A percentile compares a stretch with the other conserved stretches of the same genome.
Conservation (phyloP, 2,329 filamentous ascomycete genomes). For the Aspergillus costaricaensis region DNA sequence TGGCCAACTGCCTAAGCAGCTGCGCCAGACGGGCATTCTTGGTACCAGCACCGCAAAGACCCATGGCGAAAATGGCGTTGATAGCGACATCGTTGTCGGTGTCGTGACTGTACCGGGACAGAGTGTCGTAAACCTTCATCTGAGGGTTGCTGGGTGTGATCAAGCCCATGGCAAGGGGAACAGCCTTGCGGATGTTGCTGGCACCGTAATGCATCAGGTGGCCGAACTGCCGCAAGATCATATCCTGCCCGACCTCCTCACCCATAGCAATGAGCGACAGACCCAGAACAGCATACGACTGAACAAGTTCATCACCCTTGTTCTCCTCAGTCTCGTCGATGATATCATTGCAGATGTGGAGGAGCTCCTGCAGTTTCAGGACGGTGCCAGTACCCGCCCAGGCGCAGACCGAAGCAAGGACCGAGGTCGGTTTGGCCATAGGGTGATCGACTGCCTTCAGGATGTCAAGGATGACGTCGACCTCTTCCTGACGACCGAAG, state of each 20-base stretch:
- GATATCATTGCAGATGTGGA: conserved; percentile 97
- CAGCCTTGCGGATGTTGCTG: conserved; percentile 92
- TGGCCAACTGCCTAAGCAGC: conserved; percentile 88
- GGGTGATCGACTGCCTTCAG: conserved; percentile 96
- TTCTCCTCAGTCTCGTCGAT: conserved; percentile 93
- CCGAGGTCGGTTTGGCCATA: conserved; percentile 92
- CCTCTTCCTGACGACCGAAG: conserved; percentile 96
- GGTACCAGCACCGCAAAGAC: conserved; percentile 90
- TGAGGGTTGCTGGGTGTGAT: conserved; percentile 97
- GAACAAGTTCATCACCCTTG: conserved; percentile 91
- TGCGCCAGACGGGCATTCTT: conserved; percentile 98
- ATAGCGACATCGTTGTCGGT: conserved; percentile 98
- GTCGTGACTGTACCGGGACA: conserved; percentile 97
- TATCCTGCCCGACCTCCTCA: conserved; percentile 96
- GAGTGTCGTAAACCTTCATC: conserved; percentile 99
- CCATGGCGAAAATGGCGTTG: conserved; percentile 99
- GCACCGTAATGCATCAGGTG: conserved; percentile 99
- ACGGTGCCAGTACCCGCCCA: conserved; percentile 98
- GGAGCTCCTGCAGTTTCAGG: conserved; percentile 92
- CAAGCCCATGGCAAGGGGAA: conserved; percentile 93
- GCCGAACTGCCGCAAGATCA: conserved; percentile 95
- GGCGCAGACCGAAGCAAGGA: conserved; percentile 93
- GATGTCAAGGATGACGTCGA: conserved; percentile 96
- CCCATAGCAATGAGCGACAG: conserved; percentile 96
- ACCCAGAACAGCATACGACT: conserved; percentile 93